Base-by-base conservation (phyloP, 1,139 yeast species). In the Yamadazyma triangularis region DNA sequence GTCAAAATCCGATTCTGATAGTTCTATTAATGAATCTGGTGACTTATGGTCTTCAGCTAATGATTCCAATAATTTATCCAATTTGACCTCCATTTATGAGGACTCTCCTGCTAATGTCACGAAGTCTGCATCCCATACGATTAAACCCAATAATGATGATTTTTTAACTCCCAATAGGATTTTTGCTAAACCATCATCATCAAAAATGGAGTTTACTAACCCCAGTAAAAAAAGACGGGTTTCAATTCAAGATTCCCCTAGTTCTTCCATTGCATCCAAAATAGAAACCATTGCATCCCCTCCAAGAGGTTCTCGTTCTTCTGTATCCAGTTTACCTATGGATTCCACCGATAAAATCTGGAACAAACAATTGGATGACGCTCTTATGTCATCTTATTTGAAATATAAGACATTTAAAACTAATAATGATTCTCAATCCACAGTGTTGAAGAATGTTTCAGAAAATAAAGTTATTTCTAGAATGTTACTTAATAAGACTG, bases 401-500 rank as follows among this genome's bases (percentile, higher is more conserved):
- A 65, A 65, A 39, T 67, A 60, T 42, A 54, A 54, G 13, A 51
- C 56, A 19, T 65, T 62, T 38, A 54, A 53, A 32, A 56, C 54
- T 15, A 52, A 51, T 31, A 58, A 52, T 26, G 38, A 44, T n/a
- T 38, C 46, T 14, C 48, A 57, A 26, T 42, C 56, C 13, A 40
- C 54, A 2, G 45, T 56, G 12, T 48, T 63, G 34, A 60, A 60
- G 32, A 56, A 53, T 33, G 53, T 64, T 8, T 55, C 70, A 10
- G 71, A 65, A 38, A 66, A 67, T 42, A 66, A 64, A 36, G 58
- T 66, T 4, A 45, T 68, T 32, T 61, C 71, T 8, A 46, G 70
- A 32, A 64, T 68, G 73, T 34, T 68, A 24, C 50, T 50, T 25
- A 60, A 60, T 38, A 63, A 58, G 39, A 57, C 70, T 8, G 68